Base-by-base conservation (phyloP, 768 basidiomycete genomes). In the Naematelia encephala region DNA sequence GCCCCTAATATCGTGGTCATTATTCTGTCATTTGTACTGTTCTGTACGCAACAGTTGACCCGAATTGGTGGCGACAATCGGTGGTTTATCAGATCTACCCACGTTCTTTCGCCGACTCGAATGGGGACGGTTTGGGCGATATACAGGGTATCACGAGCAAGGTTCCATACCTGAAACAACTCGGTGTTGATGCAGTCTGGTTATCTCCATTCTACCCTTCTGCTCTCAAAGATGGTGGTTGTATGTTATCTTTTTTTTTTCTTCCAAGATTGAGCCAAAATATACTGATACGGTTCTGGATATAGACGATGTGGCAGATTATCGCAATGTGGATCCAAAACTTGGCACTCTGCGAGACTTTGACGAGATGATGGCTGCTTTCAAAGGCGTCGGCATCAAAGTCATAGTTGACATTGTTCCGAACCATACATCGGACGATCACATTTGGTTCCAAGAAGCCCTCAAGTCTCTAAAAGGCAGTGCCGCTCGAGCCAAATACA, bases 231-330 rank as follows among this genome's bases (percentile, higher is more conserved):
- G 71, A 73, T 56, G 71, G 71, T 53, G 71, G 71, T 11, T 73
- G 68, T 73, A 50, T 68, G 69, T 66, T n/a, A n/a, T n/a, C n/a
- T n/a, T n/a, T n/a, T n/a, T n/a, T n/a, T n/a, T n/a, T n/a, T n/a
- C n/a, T n/a, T n/a, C n/a, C n/a, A n/a, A n/a, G n/a, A n/a, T n/a
- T n/a, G n/a, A n/a, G n/a, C n/a, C n/a, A n/a, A n/a, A n/a, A n/a
- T n/a, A n/a, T n/a, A n/a, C n/a, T n/a, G n/a, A n/a, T n/a, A n/a
- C n/a, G n/a, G n/a, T n/a, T 19, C 22, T 29, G n/a, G n/a, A n/a
- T n/a, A n/a, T 30, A 72, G 70, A 72, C 55, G 71, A 73, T 49
- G 71, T 73, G 12, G 66, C 66, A 45, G 71, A 73, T 42, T 73
- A 73, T 42, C 59, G 71, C 23, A 44, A 73, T 54, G 66, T 73